Percentiles rank a stretch among this genome's conserved stretches.
phyloP scores from a whole-genome alignment of 306 rosid genomes.

The Cucurbita maxima region DNA sequence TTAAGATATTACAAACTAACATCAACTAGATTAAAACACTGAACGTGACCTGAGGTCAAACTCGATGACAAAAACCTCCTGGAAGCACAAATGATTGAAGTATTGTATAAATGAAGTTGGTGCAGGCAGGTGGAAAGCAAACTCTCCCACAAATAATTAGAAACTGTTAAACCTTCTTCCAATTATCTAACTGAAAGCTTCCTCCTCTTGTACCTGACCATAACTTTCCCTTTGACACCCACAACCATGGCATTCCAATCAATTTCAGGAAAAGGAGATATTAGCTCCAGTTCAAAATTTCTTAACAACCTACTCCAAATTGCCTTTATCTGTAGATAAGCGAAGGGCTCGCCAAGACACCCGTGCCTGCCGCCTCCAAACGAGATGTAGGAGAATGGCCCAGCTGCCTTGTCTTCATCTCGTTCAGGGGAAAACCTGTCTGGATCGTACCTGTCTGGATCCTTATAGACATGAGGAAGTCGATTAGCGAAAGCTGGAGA shows the following conservation, averaged over 20 bases:
- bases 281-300: constrained; percentile 75
- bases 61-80: not conserved
- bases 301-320: constrained; percentile 91
- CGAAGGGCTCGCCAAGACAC: constrained; percentile 96
- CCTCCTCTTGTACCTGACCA: constrained; percentile 83
- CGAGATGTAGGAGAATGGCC: constrained; percentile 81
- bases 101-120: not conserved
- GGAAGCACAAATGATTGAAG: not conserved
- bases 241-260: constrained; percentile 99
- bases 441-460: constrained; percentile 76
- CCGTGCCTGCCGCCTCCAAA: constrained; percentile 98
- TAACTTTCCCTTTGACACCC: constrained; percentile 85
- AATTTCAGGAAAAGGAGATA: constrained; percentile 81
- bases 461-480: constrained; percentile 50
- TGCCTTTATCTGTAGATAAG: constrained; percentile 88
- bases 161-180: not conserved
- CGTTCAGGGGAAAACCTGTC: constrained; percentile 58
- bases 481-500: constrained; percentile 92
- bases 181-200: constrained; percentile 33
- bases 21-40: not conserved
- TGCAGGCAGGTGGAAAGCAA: not conserved
- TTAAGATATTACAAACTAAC: not conserved
- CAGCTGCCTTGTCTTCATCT: constrained; percentile 88
- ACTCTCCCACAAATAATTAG: not conserved
- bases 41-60: not conserved